Evolutionary conservation across 441 rosid genomes (phyloP).

Genomic region (Populus hybrid): DNA sequence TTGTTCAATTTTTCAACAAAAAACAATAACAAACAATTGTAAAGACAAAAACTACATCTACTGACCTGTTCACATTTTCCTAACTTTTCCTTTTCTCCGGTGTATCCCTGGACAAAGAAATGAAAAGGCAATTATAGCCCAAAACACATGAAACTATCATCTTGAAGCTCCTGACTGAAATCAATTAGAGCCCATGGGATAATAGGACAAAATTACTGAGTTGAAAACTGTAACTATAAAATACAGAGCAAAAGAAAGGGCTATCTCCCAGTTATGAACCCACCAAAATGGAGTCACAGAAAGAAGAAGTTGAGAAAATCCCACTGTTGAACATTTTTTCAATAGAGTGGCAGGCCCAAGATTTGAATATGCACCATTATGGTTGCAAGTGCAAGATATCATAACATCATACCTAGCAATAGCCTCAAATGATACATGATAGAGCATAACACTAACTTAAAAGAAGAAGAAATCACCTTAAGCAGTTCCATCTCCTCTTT

Average conservation of each 20-base stretch:
- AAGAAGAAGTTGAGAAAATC: not conserved
- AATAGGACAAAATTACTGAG: conserved; percentile 4
- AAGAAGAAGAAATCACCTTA: conserved; percentile 37
- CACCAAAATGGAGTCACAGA: not conserved
- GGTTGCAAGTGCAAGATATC: not conserved
- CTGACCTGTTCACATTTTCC: conserved; percentile 91
- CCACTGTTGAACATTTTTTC: not conserved
- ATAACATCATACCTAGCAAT: not conserved
- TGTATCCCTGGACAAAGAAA: conserved; percentile 59
- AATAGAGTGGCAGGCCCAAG: not conserved
- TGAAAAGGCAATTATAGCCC: conserved; percentile 14
- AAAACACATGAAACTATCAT: conserved; percentile 10
- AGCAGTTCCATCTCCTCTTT: conserved; percentile 90
- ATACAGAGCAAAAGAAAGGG: not conserved
- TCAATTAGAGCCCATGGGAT: not conserved
- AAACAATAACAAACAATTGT: not conserved
- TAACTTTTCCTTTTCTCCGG: conserved; percentile 75
- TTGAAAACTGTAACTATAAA: not conserved
- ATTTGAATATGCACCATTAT: not conserved
- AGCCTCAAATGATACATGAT: not conserved
- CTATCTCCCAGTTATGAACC: not conserved
- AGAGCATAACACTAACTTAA: not conserved
- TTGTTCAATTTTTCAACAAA: not conserved
- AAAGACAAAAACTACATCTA: conserved; percentile 6
- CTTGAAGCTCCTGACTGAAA: conserved; percentile 10